phyloP scores from a whole-genome alignment of 768 basidiomycete species.

The Hirschioporus abietinus region DNA sequence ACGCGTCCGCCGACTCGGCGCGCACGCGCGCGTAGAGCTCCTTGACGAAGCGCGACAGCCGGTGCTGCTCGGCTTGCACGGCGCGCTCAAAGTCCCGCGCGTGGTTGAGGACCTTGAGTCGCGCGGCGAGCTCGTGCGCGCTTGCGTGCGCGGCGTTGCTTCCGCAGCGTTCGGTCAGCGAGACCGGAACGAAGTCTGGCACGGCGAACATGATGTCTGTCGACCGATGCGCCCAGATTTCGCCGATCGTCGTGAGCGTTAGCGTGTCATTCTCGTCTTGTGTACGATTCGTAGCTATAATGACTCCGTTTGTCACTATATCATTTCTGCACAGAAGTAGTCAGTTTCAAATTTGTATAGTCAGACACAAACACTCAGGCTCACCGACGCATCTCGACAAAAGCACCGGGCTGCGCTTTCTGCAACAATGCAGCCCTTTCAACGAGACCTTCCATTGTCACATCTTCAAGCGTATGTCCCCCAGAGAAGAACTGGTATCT shows the following conservation, averaged over 20 bases:
- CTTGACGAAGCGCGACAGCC: constrained; percentile 22
- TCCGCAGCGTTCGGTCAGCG: constrained; percentile 48
- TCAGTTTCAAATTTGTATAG: neutral
- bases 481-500: neutral
- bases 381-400: neutral
- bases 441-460: neutral
- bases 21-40: constrained; percentile 40
- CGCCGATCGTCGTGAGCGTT: constrained; percentile 37
- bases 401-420: neutral
- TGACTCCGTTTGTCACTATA: constrained; percentile 3
- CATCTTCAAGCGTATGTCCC: neutral
- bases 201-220: constrained; percentile 57
- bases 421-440: neutral
- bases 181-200: constrained; percentile 46
- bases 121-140: constrained; percentile 43
- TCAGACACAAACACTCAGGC: neutral
- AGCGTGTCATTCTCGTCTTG: constrained; percentile 9
- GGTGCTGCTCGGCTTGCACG: constrained; percentile 36
- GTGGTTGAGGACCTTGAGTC: constrained; percentile 58
- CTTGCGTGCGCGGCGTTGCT: constrained; percentile 21
- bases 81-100: constrained; percentile 48
- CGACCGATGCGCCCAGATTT: constrained; percentile 41
- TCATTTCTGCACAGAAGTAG: neutral
- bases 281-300: neutral
- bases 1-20: constrained; percentile 41